These are phyloP conservation scores for Amphibolis antarctica DNA, from an alignment of 106 monocot genomes.

Conservation along the genomic window DNA sequence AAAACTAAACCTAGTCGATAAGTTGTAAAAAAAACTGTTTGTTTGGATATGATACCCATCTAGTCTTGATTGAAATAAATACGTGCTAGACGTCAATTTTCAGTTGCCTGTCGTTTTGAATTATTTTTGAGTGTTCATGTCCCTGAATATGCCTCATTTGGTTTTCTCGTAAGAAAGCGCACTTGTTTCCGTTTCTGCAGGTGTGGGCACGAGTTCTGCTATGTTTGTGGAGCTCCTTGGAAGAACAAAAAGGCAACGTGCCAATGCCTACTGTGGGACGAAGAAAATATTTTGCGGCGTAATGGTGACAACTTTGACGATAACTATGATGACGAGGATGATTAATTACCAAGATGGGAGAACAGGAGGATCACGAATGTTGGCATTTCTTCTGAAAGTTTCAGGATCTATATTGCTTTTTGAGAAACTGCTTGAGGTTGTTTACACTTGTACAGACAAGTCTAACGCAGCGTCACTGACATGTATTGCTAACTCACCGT, in stretches of 20 bases:
- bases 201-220: constrained; percentile 92
- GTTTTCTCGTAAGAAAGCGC: background rate
- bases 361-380: background rate
- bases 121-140: too few species aligned
- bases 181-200: constrained; percentile 20
- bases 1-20: too few species aligned
- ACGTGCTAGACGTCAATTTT: too few species aligned
- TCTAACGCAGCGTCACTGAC: too few species aligned
- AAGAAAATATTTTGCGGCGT: background rate
- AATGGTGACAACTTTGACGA: background rate
- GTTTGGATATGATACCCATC: too few species aligned
- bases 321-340: background rate
- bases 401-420: too few species aligned
- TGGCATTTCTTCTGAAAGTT: background rate
- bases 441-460: too few species aligned
- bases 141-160: background rate
- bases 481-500: too few species aligned
- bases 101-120: too few species aligned
- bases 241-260: constrained; percentile 69
- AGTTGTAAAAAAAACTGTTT: too few species aligned
- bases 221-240: constrained; percentile 84
- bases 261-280: constrained; percentile 39
- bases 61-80: too few species aligned
- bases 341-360: background rate
- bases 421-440: too few species aligned